phyloP scores from a whole-genome alignment of 2,329 filamentous ascomycete species.

The Colletotrichum ledebouriae region DNA sequence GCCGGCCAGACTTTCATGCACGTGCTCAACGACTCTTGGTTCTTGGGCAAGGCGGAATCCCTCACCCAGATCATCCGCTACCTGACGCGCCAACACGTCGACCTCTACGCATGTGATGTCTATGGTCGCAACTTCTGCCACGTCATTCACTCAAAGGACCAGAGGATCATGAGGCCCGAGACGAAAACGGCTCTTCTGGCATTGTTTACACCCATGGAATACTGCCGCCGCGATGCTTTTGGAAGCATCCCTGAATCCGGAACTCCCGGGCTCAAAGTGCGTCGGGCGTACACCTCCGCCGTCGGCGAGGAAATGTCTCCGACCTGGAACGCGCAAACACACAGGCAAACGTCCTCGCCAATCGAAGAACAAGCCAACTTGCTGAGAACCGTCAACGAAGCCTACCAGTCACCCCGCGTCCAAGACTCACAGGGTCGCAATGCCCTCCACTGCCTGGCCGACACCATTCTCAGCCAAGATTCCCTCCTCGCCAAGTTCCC shows the following conservation, averaged over 20 bases:
- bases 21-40: conserved; percentile 54
- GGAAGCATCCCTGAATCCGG: conserved; percentile 48
- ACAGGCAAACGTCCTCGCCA: conserved; percentile 11
- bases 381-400: conserved; percentile 53
- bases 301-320: conserved; percentile 34
- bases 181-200: conserved; percentile 52
- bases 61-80: conserved; percentile 47
- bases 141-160: conserved; percentile 50
- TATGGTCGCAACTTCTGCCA: conserved; percentile 69
- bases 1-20: conserved; percentile 65
- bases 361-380: conserved; percentile 51
- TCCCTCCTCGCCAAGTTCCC: conserved; percentile 55
- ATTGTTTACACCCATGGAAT: conserved; percentile 49
- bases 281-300: conserved; percentile 37
- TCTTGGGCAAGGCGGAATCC: conserved; percentile 47
- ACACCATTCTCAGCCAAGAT: conserved; percentile 60
- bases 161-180: conserved; percentile 46
- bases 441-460: conserved; percentile 70
- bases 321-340: conserved; percentile 4
- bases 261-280: conserved; percentile 40
- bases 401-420: conserved; percentile 49
- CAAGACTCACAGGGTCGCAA: conserved; percentile 66
- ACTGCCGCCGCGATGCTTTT: conserved; percentile 65
- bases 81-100: conserved; percentile 45
- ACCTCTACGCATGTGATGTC: conserved; percentile 57